Evolutionary conservation across 306 rosid genomes (phyloP), one percentile per base, ranked within the genome.

Genomic region (Neltuma alba): DNA sequence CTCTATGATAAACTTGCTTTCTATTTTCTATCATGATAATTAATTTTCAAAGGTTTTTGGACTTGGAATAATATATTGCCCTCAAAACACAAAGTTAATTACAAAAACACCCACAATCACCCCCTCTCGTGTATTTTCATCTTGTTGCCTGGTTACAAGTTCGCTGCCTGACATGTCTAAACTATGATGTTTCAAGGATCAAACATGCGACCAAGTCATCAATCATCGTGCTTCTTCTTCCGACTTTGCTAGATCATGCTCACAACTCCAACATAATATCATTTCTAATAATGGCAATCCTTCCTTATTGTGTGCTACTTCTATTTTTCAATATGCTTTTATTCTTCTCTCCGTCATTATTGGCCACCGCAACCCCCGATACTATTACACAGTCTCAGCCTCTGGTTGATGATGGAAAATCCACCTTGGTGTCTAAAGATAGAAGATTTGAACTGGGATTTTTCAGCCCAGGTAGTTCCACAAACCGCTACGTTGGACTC

Each of bases 361-460:
- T n/a, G 60, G 27, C 60, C 13, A n/a, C 13, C 50, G 76, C 64
- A 18, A 11, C 76, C 4, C 11, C 63, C 10, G 64, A 72, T 2
- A 9, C 28, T 16, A 20, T 72, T 16, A 33, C 45, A 18, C 64
- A 33, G 1, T 33, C 37, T 4, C 64, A 50, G n/a, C 37, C 74
- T 9, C 50, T 65, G 25, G 0, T 25, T 23, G 65, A 48, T 4
- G 55, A 63, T 9, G 34, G 65, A 14, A 54, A 20, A 54, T 54
- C 60, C 10, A 74, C 67, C 23, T 23, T 74, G 12, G 68, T 52
- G 10, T 74, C 78, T 3, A 8, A 14, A 57, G 68, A 27, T 74
- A 70, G 78, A 74, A 58, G 40, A 48, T 74, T 58, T 74, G 70
- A 58, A 20, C 28, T 75, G 21, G 79, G 79, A 2, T 75, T 60